Conservation (phyloP, 768 basidiomycete species). For the Harrya chromipes region DNA sequence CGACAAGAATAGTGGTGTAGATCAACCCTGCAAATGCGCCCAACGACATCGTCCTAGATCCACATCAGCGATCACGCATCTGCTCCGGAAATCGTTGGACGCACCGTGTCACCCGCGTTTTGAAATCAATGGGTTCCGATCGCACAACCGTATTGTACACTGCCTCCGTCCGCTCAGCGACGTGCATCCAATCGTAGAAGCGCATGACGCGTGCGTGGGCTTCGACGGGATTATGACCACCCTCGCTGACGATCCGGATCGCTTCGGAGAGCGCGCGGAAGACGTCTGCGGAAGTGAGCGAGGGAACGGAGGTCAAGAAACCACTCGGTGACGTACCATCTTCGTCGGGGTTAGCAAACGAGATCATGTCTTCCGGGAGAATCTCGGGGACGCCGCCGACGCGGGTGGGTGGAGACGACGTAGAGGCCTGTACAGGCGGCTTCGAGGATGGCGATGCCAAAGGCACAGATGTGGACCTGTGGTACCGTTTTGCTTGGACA, state of each 20-base stretch:
- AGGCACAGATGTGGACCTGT: slow-evolving; percentile 44
- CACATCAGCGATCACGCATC: background rate
- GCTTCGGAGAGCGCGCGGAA: slow-evolving; percentile 81
- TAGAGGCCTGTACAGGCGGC: slow-evolving; percentile 94
- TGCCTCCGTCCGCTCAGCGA: slow-evolving; percentile 75
- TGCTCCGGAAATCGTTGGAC: slow-evolving; percentile 3
- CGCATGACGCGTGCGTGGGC: slow-evolving; percentile 76
- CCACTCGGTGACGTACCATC: slow-evolving; percentile 58
- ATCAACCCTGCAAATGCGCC: slow-evolving; percentile 85
- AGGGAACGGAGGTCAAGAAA: background rate
- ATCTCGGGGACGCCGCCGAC: slow-evolving; percentile 97
- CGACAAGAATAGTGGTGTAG: slow-evolving; percentile 81
- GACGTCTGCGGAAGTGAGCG: slow-evolving; percentile 53
- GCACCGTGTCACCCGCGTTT: slow-evolving; percentile 75
- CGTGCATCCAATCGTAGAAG: slow-evolving; percentile 86
- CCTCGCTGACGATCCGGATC: slow-evolving; percentile 61
- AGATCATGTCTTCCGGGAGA: slow-evolving; percentile 91
- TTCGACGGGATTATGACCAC: slow-evolving; percentile 66
- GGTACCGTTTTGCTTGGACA: no score
- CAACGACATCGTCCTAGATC: slow-evolving; percentile 65
- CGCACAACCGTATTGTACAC: slow-evolving; percentile 75
- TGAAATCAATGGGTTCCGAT: slow-evolving; percentile 63
- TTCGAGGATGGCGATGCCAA: slow-evolving; percentile 96
- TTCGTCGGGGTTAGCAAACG: slow-evolving; percentile 90
- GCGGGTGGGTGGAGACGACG: slow-evolving; percentile 89